Evolutionary conservation across 192 early-diverging fungal species (phyloP), one percentile per base, ranked within the genome.

Genomic region (Coemansia sp.): DNA sequence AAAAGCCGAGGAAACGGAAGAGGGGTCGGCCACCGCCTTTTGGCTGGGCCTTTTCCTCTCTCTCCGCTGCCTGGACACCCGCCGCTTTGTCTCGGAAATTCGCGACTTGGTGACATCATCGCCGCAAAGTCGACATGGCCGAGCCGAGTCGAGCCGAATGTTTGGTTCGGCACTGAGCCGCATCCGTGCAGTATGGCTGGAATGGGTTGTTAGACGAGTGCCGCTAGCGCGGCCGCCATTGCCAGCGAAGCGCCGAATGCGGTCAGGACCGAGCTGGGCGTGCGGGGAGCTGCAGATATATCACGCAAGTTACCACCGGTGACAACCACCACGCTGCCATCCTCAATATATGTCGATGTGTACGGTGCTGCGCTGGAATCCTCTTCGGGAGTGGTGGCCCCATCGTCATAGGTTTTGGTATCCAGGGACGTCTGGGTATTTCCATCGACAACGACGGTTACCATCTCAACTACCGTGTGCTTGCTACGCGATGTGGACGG

Each of bases 381-480:
- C 9, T 43, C 34, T 4, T 38, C 51, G 6, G 44, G 25, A 30
- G 40, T 41, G 0, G 40, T 49, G 9, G 15, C 47, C 19, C 31
- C 31, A 39, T 72, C 48, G 32, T 63, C 60, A 19, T 51, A 23
- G 11, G 62, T 55, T 2, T 45, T 52, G 6, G 70, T 74, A 9
- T 55, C 34, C 21, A 64, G 47, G 0, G 70, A 74, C 8, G 66
- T 32, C 28, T 42, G 39, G 3, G 49, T 42, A 25, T 55, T 31
- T 14, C 70, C 64, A 27, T 61, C 54, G n/a, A 74, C 70, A 17
- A 67, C 52, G 15, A 67, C 70, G 1, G 70, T 74, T 8, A 54
- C 50, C 5, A 74, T 43, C 8, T 55, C 52, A 25, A 74, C 44
- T 10, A 74, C 70, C 0, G 70, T 74, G 22, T 58, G 60, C 12